A percentile compares a stretch with the other conserved stretches of the same genome.
Conservation (phyloP, 228 moss, liverwort and hornwort species). For the Sphagnum fallax region DNA sequence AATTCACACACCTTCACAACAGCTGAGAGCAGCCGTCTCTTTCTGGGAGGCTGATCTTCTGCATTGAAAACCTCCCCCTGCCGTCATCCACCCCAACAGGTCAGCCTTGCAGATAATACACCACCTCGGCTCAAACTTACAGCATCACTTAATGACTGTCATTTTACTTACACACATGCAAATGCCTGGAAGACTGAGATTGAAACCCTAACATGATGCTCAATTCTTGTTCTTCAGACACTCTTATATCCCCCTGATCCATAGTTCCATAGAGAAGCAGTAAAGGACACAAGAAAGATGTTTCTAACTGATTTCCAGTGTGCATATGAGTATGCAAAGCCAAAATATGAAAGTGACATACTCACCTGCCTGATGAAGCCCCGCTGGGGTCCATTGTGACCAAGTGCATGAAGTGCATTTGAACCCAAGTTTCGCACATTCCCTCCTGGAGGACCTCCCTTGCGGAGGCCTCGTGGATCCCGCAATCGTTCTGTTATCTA, state of each 20-base stretch:
- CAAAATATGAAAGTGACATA: too few species aligned
- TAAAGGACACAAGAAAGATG: too few species aligned
- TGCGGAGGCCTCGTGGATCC: slow-evolving; percentile 92
- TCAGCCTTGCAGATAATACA: neutral
- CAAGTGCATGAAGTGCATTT: slow-evolving; percentile 29
- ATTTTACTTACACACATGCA: too few species aligned
- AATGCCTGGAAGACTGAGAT: too few species aligned
- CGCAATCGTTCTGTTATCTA: slow-evolving; percentile 85
- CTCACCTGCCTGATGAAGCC: slow-evolving; percentile 69
- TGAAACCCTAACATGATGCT: too few species aligned
- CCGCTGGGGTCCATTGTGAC: slow-evolving; percentile 51
- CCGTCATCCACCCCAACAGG: slow-evolving; percentile 6
- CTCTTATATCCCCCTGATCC: too few species aligned
- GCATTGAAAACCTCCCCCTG: slow-evolving; percentile 66
- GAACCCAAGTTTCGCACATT: slow-evolving; percentile 34
- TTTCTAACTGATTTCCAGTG: too few species aligned
- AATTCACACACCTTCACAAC: slow-evolving; percentile 79
- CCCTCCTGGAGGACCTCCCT: slow-evolving; percentile 45
- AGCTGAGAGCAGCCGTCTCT: slow-evolving; percentile 85
- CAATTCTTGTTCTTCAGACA: too few species aligned
- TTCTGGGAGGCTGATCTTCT: slow-evolving; percentile 84
- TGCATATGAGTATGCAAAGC: too few species aligned
- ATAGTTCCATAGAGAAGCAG: too few species aligned
- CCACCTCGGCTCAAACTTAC: too few species aligned
- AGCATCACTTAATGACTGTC: too few species aligned